Evolutionary conservation across 2,329 filamentous ascomycete genomes (phyloP).

Genomic region (Colletotrichum spaethianum): DNA sequence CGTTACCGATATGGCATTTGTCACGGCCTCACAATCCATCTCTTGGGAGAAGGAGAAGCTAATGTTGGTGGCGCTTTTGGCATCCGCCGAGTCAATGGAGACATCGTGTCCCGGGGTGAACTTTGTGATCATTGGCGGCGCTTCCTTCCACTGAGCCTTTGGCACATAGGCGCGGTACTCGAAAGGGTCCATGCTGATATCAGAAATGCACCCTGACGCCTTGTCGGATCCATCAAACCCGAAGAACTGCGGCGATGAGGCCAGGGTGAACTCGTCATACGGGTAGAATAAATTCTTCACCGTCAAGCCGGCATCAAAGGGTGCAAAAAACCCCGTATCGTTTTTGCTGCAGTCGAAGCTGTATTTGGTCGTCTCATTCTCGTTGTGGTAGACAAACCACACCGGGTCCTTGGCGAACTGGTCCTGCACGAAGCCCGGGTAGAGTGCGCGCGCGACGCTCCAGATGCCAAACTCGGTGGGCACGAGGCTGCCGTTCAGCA

Average conservation of each 20-base stretch:
- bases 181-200: slow-evolving; percentile 66
- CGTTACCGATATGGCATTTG: not conserved
- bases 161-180: slow-evolving; percentile 74
- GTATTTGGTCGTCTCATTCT: slow-evolving; percentile 64
- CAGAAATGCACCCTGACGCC: slow-evolving; percentile 35
- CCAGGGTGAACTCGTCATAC: not conserved
- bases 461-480: slow-evolving; percentile 72
- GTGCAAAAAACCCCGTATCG: slow-evolving; percentile 57
- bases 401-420: slow-evolving; percentile 61
- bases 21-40: not conserved
- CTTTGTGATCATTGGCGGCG: slow-evolving; percentile 71
- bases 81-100: slow-evolving; percentile 59
- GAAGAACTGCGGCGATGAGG: slow-evolving; percentile 60
- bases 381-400: slow-evolving; percentile 67
- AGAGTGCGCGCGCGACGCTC: slow-evolving; percentile 66
- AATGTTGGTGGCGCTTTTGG: not conserved
- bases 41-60: not conserved
- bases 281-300: not conserved
- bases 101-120: slow-evolving; percentile 74
- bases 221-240: slow-evolving; percentile 69
- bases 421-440: slow-evolving; percentile 52
- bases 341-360: slow-evolving; percentile 66
- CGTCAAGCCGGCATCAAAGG: not conserved
- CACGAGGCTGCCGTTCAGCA: slow-evolving; percentile 65
- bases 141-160: slow-evolving; percentile 61